Evolutionary conservation across 768 basidiomycete genomes (phyloP).

Genomic region (Kwoniella mangroviensis): DNA sequence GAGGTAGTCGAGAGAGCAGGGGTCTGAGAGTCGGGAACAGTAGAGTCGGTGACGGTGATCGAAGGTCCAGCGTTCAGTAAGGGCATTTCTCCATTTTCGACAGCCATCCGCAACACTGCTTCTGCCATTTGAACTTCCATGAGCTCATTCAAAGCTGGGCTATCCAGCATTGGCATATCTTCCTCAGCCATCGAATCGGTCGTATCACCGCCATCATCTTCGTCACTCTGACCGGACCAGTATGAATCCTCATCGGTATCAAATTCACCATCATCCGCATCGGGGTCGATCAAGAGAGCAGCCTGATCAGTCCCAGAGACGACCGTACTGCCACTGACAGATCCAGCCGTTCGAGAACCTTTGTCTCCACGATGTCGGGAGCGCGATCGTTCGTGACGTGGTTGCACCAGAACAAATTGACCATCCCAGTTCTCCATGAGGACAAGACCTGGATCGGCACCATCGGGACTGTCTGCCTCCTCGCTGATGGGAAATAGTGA

Average conservation of each 20-base stretch:
- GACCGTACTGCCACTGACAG: conserved; percentile 38
- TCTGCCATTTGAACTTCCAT: conserved; percentile 39
- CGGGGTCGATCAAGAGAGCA: conserved; percentile 44
- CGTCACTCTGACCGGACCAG: conserved; percentile 43
- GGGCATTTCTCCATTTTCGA: conserved; percentile 17
- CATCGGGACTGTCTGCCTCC: conserved; percentile 12
- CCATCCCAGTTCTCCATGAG: conserved; percentile 56
- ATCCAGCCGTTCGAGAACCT: conserved; percentile 42
- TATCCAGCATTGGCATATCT: conserved; percentile 53
- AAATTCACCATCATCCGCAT: conserved; percentile 40
- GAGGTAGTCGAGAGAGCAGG: conserved; percentile 29
- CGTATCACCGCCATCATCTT: conserved; percentile 49
- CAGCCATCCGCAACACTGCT: conserved; percentile 24
- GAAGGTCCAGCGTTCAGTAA: conserved; percentile 23
- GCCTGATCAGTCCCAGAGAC: conserved; percentile 36
- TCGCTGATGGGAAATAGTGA: conserved; percentile 26
- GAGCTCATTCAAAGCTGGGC: conserved; percentile 43
- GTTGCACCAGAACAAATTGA: conserved; percentile 48
- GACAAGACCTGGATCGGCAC: conserved; percentile 36
- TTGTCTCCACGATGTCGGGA: conserved; percentile 38
- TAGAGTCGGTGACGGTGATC: conserved; percentile 44
- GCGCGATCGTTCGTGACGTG: conserved; percentile 36
- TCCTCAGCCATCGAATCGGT: conserved; percentile 55
- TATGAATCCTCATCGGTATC: conserved; percentile 27
- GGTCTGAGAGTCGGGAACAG: conserved; percentile 20